phyloP scores from a whole-genome alignment of 805 yeast species.

The Isabelozyma gotoi region DNA sequence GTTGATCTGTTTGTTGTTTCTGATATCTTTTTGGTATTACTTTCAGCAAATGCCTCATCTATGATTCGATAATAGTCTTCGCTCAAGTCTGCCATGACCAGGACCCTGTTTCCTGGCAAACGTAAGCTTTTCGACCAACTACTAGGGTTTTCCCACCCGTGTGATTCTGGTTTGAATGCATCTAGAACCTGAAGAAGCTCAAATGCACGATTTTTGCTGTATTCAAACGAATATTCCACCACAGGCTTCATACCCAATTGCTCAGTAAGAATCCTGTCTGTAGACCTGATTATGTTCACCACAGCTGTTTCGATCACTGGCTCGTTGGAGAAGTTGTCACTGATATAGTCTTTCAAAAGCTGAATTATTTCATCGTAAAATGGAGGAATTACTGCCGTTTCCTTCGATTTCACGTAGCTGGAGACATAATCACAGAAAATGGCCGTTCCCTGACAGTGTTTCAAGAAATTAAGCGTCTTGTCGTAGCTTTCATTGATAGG shows the following conservation, averaged over 20 bases:
- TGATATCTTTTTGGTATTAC: too few species aligned
- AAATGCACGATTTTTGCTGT: slow-evolving; percentile 54
- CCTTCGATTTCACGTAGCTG: slow-evolving; percentile 6
- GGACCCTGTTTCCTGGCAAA: slow-evolving; percentile 44
- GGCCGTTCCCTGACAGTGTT: slow-evolving; percentile 14
- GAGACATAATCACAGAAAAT: slow-evolving; percentile 21
- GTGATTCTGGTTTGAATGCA: slow-evolving; percentile 17
- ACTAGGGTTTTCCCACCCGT: slow-evolving; percentile 45
- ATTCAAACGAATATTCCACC: slow-evolving; percentile 31
- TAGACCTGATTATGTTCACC: slow-evolving; percentile 27
- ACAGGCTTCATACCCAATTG: background rate
- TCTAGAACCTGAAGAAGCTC: slow-evolving; percentile 39
- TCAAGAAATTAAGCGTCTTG: slow-evolving; percentile 17
- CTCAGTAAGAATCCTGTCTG: slow-evolving; percentile 15
- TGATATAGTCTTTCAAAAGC: slow-evolving; percentile 53
- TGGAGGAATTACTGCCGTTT: slow-evolving; percentile 9
- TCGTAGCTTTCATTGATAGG: slow-evolving; percentile 20
- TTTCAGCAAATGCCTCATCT: slow-evolving; percentile 13
- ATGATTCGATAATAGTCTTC: slow-evolving; percentile 38
- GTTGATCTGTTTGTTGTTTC: background rate
- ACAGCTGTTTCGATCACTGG: slow-evolving; percentile 48
- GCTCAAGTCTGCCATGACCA: slow-evolving; percentile 43
- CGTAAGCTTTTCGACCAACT: slow-evolving; percentile 48
- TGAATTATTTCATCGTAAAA: slow-evolving; percentile 37
- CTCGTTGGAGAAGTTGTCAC: slow-evolving; percentile 51